Conservation (phyloP, 139 green algal species). For the Chlamydomonas urium region DNA sequence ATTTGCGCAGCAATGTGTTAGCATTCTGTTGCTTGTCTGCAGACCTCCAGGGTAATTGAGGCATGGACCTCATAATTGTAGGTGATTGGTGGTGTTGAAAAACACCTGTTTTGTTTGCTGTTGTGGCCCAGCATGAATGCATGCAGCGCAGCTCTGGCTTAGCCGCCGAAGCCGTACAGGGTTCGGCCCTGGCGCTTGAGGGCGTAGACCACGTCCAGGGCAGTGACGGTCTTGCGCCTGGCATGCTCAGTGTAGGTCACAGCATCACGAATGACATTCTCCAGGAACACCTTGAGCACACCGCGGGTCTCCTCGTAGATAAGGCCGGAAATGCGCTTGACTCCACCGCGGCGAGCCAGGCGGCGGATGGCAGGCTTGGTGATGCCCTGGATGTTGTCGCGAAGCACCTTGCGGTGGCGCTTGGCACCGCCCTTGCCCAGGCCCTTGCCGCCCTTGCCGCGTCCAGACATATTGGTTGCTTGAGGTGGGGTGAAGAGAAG, state of each 20-base stretch:
- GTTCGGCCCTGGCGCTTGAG: constrained; percentile 94
- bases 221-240: constrained; percentile 90
- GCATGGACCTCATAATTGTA: too few relatives aligned
- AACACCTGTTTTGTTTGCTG: neutral
- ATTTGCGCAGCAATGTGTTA: too few relatives aligned
- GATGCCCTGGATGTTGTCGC: constrained; percentile 89
- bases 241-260: constrained; percentile 97
- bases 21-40: too few relatives aligned
- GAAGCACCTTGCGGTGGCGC: constrained; percentile 85
- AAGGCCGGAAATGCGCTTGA: constrained; percentile 80
- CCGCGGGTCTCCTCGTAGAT: constrained; percentile 88
- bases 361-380: constrained; percentile 79
- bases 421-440: constrained; percentile 86
- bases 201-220: constrained; percentile 92
- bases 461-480: constrained; percentile 88
- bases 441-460: constrained; percentile 88
- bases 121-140: neutral
- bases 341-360: constrained; percentile 56
- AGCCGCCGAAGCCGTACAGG: constrained; percentile 95
- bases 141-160: too few relatives aligned
- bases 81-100: constrained; percentile 14
- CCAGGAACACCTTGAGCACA: constrained; percentile 85
- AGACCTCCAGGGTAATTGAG: too few relatives aligned
- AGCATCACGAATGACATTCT: constrained; percentile 86
- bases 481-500: too few relatives aligned